Percentiles rank a stretch among this genome's conserved stretches.
phyloP scores from a whole-genome alignment of 2,329 filamentous ascomycete species.

The Chrysoporthe puriensis region DNA sequence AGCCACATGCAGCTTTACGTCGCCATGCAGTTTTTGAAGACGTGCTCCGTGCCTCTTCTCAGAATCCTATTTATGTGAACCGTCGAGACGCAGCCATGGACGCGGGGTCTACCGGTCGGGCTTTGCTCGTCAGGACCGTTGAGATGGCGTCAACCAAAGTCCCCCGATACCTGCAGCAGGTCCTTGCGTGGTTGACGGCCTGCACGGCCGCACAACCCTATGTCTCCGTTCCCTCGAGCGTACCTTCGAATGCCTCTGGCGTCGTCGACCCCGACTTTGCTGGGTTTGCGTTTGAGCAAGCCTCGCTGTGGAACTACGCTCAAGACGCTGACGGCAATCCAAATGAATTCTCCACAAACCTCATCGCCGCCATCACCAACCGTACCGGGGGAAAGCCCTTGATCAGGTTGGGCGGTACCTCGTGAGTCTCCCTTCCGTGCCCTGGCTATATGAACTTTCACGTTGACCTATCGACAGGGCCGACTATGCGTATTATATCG shows the following conservation, averaged over 20 bases:
- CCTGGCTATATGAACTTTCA: background rate
- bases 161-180: constrained; percentile 23
- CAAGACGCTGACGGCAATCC: constrained; percentile 37
- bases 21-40: constrained; percentile 20
- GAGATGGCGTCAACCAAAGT: constrained; percentile 18
- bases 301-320: constrained; percentile 41
- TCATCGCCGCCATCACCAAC: constrained; percentile 39
- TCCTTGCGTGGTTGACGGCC: constrained; percentile 21
- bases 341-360: constrained; percentile 41
- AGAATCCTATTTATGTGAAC: constrained; percentile 5
- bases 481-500: constrained; percentile 41
- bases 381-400: constrained; percentile 41
- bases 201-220: constrained; percentile 21
- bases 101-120: background rate
- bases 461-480: constrained; percentile 31
- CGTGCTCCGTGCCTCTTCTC: constrained; percentile 4
- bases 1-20: constrained; percentile 12
- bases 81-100: background rate
- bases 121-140: background rate
- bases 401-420: constrained; percentile 42
- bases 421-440: constrained; percentile 1
- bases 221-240: constrained; percentile 24
- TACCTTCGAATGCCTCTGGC: constrained; percentile 23
- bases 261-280: constrained; percentile 34
- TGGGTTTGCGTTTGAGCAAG: constrained; percentile 40